These are phyloP conservation scores for Metarhizium robertsii DNA, from an alignment of 2,329 filamentous ascomycete species.

Conservation along the genomic window DNA sequence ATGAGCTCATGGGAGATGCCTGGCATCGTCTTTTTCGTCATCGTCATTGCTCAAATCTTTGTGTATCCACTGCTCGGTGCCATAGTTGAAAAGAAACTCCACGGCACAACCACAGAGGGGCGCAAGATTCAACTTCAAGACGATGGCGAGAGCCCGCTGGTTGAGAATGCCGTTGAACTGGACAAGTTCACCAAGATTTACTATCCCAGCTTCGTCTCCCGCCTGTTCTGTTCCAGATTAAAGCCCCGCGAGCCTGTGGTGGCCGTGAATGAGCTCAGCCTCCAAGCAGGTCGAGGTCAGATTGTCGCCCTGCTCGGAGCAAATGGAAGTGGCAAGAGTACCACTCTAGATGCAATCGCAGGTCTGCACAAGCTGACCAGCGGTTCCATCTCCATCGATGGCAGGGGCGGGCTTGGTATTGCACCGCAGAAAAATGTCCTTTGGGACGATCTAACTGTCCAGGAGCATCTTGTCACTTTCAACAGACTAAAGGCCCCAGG, in stretches of 20 bases:
- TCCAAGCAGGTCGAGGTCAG: slow-evolving; percentile 66
- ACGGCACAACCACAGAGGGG: slow-evolving; percentile 61
- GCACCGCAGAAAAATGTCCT: slow-evolving; percentile 92
- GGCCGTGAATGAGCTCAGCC: slow-evolving; percentile 67
- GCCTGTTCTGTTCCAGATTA: slow-evolving; percentile 30
- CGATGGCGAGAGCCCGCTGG: slow-evolving; percentile 15
- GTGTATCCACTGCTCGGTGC: slow-evolving; percentile 69
- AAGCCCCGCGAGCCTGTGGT: slow-evolving; percentile 51
- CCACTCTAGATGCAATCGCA: slow-evolving; percentile 79
- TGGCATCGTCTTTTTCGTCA: slow-evolving; percentile 68
- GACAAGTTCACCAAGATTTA: slow-evolving; percentile 72
- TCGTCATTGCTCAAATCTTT: slow-evolving; percentile 68
- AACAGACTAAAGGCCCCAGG: slow-evolving; percentile 66
- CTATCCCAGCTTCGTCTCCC: slow-evolving; percentile 51
- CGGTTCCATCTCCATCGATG: slow-evolving; percentile 69
- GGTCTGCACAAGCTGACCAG: slow-evolving; percentile 69
- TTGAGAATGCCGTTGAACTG: slow-evolving; percentile 55
- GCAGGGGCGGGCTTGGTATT: slow-evolving; percentile 70
- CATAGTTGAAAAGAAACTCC: slow-evolving; percentile 61
- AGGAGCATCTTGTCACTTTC: slow-evolving; percentile 78
- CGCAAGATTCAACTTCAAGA: slow-evolving; percentile 38
- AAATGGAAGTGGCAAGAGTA: slow-evolving; percentile 86
- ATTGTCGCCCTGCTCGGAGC: slow-evolving; percentile 81
- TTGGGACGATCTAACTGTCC: slow-evolving; percentile 81
- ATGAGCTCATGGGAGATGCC: slow-evolving; percentile 58